These are phyloP conservation scores for Cladosporium sp. DNA, from an alignment of 2,329 filamentous ascomycete species.

Conservation along the genomic window DNA sequence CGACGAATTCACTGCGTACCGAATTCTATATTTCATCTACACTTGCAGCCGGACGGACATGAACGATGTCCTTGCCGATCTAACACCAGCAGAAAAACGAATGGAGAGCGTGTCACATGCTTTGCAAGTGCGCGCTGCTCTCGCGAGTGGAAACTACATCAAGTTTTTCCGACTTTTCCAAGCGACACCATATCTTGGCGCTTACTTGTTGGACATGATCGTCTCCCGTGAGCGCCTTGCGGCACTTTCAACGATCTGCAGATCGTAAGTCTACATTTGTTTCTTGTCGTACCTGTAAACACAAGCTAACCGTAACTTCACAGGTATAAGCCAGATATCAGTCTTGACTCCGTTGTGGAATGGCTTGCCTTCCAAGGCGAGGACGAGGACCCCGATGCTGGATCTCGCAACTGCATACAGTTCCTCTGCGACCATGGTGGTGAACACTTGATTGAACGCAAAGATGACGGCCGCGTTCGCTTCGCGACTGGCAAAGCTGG, in stretches of 20 bases:
- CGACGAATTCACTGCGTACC: constrained; percentile 97
- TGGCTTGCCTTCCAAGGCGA: constrained; percentile 90
- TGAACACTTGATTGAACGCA: constrained; percentile 74
- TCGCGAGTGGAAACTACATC: constrained; percentile 95
- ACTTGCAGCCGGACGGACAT: constrained; percentile 97
- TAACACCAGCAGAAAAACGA: constrained; percentile 95
- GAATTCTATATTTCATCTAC: constrained; percentile 99
- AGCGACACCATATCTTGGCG: constrained; percentile 81
- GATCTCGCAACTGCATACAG: constrained; percentile 63
- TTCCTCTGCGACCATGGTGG: constrained; percentile 83
- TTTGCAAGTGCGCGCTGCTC: constrained; percentile 81
- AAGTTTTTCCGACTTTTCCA: constrained; percentile 96
- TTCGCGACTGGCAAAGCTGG: constrained; percentile 75
- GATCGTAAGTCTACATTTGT: constrained; percentile 68
- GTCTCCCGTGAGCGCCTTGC: constrained; percentile 88
- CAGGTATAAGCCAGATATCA: constrained; percentile 91
- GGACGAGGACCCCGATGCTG: constrained; percentile 29
- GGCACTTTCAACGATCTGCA: constrained; percentile 89
- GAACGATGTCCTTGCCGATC: constrained; percentile 97
- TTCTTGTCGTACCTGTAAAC: not conserved
- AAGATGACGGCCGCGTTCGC: constrained; percentile 65
- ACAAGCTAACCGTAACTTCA: constrained; percentile 46
- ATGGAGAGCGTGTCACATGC: constrained; percentile 85
- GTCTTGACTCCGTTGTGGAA: constrained; percentile 87
- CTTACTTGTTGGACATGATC: constrained; percentile 99